Evolutionary conservation across 2,329 filamentous ascomycete genomes (phyloP).

Genomic region (Cladosporium velox): DNA sequence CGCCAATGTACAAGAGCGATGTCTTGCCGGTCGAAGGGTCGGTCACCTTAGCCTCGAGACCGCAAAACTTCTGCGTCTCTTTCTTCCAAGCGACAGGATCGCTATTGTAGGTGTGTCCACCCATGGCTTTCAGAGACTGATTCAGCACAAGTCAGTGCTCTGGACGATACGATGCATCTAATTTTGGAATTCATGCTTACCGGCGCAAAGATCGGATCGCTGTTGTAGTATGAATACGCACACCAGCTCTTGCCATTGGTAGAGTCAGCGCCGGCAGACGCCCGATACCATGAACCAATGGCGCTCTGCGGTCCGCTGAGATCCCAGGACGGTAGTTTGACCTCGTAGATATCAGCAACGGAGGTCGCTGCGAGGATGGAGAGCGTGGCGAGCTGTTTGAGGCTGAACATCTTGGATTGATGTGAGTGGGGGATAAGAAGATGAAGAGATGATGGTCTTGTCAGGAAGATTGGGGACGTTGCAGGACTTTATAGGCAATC

Average conservation of each 20-base stretch:
- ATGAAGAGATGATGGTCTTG: neutral
- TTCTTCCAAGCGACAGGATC: neutral
- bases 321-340: neutral
- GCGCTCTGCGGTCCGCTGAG: neutral
- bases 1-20: neutral
- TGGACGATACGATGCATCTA: neutral
- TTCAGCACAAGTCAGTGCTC: neutral
- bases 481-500: neutral
- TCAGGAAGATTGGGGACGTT: neutral
- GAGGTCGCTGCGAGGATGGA: neutral
- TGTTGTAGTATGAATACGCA: neutral
- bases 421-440: neutral
- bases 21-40: slow-evolving; percentile 3
- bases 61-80: slow-evolving; percentile 3
- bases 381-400: neutral
- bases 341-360: slow-evolving; percentile 1
- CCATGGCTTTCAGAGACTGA: neutral
- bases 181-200: neutral
- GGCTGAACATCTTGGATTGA: neutral
- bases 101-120: neutral
- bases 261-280: neutral
- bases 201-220: neutral
- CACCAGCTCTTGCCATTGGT: slow-evolving; percentile 6
- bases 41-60: slow-evolving; percentile 2
- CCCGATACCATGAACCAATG: slow-evolving; percentile 3